Conservation (phyloP, 441 rosid genomes). For the Aquilaria agallochum region DNA sequence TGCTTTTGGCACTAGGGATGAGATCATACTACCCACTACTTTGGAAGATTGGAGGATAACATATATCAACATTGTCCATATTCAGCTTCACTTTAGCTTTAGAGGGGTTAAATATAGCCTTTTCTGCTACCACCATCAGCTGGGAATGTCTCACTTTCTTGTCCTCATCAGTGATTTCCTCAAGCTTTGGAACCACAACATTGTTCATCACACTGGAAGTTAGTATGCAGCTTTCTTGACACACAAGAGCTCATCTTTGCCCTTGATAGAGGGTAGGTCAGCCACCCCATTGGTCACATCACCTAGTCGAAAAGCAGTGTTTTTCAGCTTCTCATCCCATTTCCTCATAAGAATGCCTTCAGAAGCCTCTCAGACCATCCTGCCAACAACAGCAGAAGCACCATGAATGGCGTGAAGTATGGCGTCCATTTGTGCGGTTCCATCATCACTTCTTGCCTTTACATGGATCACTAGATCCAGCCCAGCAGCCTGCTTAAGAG, state of each 20-base stretch:
- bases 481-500: constrained; percentile 54
- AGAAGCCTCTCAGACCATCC: constrained; percentile 67
- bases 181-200: constrained; percentile 76
- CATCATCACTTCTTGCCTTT: constrained; percentile 66
- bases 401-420: constrained; percentile 49
- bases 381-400: constrained; percentile 53
- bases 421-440: constrained; percentile 51
- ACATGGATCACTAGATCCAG: constrained; percentile 68
- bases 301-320: constrained; percentile 40
- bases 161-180: constrained; percentile 83
- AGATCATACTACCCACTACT: constrained; percentile 88
- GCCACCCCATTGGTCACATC: constrained; percentile 70
- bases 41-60: constrained; percentile 92
- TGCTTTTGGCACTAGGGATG: constrained; percentile 83
- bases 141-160: constrained; percentile 70
- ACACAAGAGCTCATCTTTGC: constrained; percentile 51
- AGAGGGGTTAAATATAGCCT: constrained; percentile 65
- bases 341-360: constrained; percentile 83
- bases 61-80: constrained; percentile 73
- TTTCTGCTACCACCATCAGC: constrained; percentile 79
- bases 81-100: constrained; percentile 48
- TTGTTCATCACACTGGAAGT: constrained; percentile 63
- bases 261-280: constrained; percentile 74
- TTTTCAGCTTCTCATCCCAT: constrained; percentile 64
- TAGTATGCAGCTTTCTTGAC: constrained; percentile 79